Percentiles rank a stretch among this genome's conserved stretches.
phyloP scores from a whole-genome alignment of 1,284 basidiomycete species.

The Vanrija sp. region DNA sequence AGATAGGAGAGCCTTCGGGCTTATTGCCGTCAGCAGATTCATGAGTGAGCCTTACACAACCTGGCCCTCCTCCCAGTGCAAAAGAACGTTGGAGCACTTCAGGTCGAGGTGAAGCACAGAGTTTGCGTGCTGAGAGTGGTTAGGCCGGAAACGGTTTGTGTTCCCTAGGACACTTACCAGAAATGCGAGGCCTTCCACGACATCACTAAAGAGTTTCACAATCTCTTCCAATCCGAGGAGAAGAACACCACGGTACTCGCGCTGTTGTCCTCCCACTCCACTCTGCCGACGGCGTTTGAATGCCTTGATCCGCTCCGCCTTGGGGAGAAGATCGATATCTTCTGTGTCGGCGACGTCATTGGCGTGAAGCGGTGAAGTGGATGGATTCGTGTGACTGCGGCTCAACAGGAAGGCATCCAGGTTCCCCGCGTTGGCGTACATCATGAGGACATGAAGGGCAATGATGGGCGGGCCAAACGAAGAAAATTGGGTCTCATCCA shows the following conservation, averaged over 20 bases:
- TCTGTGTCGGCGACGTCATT: constrained; percentile 34
- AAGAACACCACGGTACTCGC: constrained; percentile 61
- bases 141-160: background rate
- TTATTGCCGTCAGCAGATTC: constrained; percentile 9
- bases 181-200: constrained; percentile 73
- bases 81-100: constrained; percentile 86
- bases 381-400: constrained; percentile 47
- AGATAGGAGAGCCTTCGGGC: constrained; percentile 71
- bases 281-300: constrained; percentile 37
- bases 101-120: constrained; percentile 86
- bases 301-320: constrained; percentile 61
- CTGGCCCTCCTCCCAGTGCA: constrained; percentile 86
- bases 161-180: constrained; percentile 57
- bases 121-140: constrained; percentile 62
- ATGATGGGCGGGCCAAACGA: constrained; percentile 75
- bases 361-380: constrained; percentile 20
- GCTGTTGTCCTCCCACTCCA: constrained; percentile 30
- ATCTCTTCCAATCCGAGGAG: constrained; percentile 76
- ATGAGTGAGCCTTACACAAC: constrained; percentile 54
- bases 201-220: constrained; percentile 67
- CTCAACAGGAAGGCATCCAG: constrained; percentile 79
- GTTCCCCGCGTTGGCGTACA: constrained; percentile 81
- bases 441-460: constrained; percentile 82
- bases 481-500: constrained; percentile 78
- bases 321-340: constrained; percentile 54